Percentiles rank a stretch among this genome's conserved stretches.
Conservation (phyloP, 495 filamentous ascomycete species). For the Aspergillus incahuasiensis region DNA sequence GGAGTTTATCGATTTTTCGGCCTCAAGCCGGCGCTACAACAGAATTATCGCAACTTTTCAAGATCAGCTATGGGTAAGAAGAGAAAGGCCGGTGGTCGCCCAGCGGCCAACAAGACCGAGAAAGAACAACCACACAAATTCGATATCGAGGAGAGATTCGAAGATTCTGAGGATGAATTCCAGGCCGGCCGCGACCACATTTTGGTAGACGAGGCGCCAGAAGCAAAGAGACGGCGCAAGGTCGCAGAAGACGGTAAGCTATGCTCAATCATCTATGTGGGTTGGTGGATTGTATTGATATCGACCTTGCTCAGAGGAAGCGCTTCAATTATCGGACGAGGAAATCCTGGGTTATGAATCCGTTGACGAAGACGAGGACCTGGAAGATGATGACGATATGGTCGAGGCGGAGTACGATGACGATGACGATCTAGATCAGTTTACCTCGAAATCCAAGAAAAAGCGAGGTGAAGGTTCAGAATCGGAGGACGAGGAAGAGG, state of each 20-base stretch:
- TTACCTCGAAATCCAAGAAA: conserved; percentile 18
- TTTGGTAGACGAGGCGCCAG: conserved; percentile 72
- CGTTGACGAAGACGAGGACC: conserved; percentile 40
- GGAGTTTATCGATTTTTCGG: conserved; percentile 14
- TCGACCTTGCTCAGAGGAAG: conserved; percentile 45
- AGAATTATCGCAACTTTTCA: not conserved
- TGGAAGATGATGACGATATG: conserved; percentile 50
- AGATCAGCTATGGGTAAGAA: conserved; percentile 69
- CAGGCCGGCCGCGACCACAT: conserved; percentile 78
- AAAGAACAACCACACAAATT: conserved; percentile 35
- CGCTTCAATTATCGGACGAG: conserved; percentile 75
- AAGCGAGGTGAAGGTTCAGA: conserved; percentile 21
- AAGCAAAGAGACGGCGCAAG: conserved; percentile 68
- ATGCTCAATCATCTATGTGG: not conserved
- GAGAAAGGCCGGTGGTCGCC: conserved; percentile 61
- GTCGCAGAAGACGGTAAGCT: conserved; percentile 57
- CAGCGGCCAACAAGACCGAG: conserved; percentile 44
- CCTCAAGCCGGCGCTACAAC: not conserved
- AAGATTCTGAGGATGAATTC: conserved; percentile 91
- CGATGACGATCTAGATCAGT: conserved; percentile 24
- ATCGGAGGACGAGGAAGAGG: conserved; percentile 54
- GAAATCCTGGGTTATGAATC: conserved; percentile 70
- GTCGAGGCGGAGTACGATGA: conserved; percentile 39
- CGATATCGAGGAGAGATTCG: conserved; percentile 73
- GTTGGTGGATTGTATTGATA: too few relatives aligned